Conservation (phyloP, 2,329 filamentous ascomycete genomes). For the Hypomyces rosellus region DNA sequence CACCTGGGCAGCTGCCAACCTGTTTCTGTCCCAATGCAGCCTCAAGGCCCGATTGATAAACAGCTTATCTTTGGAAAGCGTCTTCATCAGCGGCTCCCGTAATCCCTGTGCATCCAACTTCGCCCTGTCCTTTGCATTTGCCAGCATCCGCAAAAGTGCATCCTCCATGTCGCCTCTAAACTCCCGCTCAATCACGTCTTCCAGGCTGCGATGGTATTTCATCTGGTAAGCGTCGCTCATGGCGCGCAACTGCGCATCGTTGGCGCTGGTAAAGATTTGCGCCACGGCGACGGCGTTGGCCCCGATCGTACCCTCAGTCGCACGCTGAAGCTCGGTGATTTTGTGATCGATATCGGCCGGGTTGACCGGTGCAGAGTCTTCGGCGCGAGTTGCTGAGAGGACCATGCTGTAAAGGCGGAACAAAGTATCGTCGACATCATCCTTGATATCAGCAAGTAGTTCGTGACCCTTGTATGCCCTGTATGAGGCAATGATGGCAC, state of each 20-base stretch:
- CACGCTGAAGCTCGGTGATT: constrained; percentile 25
- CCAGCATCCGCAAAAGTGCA: constrained; percentile 24
- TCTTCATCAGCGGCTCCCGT: constrained; percentile 19
- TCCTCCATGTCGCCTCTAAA: constrained; percentile 27
- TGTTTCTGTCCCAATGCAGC: constrained; percentile 21
- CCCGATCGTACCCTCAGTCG: constrained; percentile 26
- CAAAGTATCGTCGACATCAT: constrained; percentile 25
- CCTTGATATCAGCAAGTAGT: constrained; percentile 24
- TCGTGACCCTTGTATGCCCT: constrained; percentile 22
- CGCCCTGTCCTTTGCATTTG: constrained; percentile 19
- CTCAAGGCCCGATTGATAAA: constrained; percentile 5
- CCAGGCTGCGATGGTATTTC: constrained; percentile 26
- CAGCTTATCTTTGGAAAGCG: constrained; percentile 14
- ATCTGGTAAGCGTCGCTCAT: constrained; percentile 23
- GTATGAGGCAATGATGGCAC: constrained; percentile 27
- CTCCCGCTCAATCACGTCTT: constrained; percentile 1
- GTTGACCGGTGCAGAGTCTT: constrained; percentile 21
- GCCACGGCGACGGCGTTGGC: constrained; percentile 23
- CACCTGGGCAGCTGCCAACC: constrained; percentile 20
- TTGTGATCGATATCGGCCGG: constrained; percentile 27
- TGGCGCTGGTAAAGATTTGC: constrained; percentile 26
- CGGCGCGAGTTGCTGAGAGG: constrained; percentile 21
- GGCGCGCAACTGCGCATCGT: constrained; percentile 25
- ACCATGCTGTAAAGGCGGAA: constrained; percentile 30
- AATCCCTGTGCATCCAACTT: constrained; percentile 21